These are phyloP conservation scores for Persicaria maculosa DNA, from an alignment of 148 eudicot genomes.

Conservation along the genomic window DNA sequence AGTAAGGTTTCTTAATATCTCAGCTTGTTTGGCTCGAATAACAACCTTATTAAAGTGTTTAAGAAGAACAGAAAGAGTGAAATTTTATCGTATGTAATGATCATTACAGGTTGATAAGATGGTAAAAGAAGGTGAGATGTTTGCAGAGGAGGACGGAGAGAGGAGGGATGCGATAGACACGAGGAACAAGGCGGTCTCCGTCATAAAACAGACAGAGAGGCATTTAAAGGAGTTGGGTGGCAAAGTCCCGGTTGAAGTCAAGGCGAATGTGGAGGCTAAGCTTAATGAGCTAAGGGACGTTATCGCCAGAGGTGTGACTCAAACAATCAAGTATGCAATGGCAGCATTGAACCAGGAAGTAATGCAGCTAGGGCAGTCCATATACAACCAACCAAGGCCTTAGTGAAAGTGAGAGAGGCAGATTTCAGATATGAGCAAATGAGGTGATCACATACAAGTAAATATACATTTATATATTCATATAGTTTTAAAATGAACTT, in stretches of 20 bases:
- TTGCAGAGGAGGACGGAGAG: constrained; percentile 65
- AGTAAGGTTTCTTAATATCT: not conserved
- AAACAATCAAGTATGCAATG: constrained; percentile 61
- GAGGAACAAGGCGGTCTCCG: constrained; percentile 65
- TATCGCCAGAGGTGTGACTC: constrained; percentile 39
- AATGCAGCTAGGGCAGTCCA: constrained; percentile 60
- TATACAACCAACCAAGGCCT: constrained; percentile 48
- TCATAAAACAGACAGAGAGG: constrained; percentile 65
- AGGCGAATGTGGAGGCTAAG: constrained; percentile 52
- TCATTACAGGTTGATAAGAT: constrained; percentile 52
- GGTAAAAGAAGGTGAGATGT: constrained; percentile 71
- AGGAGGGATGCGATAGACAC: constrained; percentile 72
- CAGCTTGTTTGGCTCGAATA: too few species aligned
- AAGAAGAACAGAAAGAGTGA: too few species aligned
- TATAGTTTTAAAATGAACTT: too few species aligned
- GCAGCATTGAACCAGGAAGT: constrained; percentile 60
- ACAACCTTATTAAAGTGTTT: too few species aligned
- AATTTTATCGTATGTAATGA: not conserved
- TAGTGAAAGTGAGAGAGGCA: too few species aligned
- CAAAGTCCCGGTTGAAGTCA: constrained; percentile 48
- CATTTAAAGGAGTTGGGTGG: constrained; percentile 73
- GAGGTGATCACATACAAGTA: too few species aligned
- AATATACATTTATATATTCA: too few species aligned
- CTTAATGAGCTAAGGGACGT: constrained; percentile 54
- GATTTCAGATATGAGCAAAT: too few species aligned